phyloP scores from a whole-genome alignment of 345 rosid species.

The Viola odorata region DNA sequence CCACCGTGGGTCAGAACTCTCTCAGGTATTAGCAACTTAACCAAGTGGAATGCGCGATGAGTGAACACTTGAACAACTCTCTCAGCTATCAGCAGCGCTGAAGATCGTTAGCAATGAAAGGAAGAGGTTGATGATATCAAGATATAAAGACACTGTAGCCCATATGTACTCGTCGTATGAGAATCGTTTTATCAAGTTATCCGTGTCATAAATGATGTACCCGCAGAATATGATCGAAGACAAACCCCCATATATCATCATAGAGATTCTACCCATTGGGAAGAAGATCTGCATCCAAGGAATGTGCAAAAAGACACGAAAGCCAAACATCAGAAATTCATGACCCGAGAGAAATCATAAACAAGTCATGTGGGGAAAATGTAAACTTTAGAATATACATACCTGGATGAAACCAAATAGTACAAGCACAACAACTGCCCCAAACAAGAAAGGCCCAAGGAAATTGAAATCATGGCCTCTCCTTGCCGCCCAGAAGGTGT shows the following conservation, averaged over 20 bases:
- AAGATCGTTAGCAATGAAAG: conserved; percentile 6
- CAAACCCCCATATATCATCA: conserved; percentile 61
- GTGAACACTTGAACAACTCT: too few relatives aligned
- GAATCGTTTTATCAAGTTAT: conserved; percentile 18
- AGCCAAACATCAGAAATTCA: too few relatives aligned
- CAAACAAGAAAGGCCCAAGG: conserved; percentile 75
- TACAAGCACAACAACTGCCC: conserved; percentile 45
- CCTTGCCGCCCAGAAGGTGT: conserved; percentile 84
- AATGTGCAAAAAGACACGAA: neutral
- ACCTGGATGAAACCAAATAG: conserved; percentile 73
- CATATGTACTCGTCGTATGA: conserved; percentile 12
- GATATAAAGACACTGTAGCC: conserved; percentile 13
- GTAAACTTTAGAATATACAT: neutral
- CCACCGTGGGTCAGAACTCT: conserved; percentile 23
- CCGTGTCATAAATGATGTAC: conserved; percentile 15
- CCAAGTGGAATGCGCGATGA: too few relatives aligned
- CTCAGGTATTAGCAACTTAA: too few relatives aligned
- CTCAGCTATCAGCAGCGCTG: neutral
- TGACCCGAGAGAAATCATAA: too few relatives aligned
- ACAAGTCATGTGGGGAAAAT: neutral
- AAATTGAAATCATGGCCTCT: conserved; percentile 80
- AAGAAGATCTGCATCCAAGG: conserved; percentile 47
- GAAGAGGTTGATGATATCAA: conserved; percentile 19
- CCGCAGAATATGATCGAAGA: conserved; percentile 59
- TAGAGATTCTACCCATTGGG: conserved; percentile 57